Evolutionary conservation across 345 rosid species (phyloP), one percentile per base, ranked within the genome.

Genomic region (Hirschfeldia incana): DNA sequence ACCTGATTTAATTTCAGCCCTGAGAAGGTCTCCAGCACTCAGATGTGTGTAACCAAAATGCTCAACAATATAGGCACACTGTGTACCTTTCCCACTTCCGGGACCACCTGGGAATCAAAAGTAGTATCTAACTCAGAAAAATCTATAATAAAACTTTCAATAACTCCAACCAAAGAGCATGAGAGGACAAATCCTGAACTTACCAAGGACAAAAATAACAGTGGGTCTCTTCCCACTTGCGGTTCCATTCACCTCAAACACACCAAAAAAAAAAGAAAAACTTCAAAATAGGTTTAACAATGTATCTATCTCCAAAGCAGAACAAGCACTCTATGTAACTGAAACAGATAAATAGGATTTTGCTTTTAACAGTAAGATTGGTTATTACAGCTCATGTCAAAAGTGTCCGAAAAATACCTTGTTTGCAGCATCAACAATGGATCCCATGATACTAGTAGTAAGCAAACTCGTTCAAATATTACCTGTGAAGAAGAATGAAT

Each of bases 41-140:
- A 92, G 87, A 92, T 92, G 97, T 16, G 90, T 94, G 80, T 87
- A 87, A 11, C 90, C 91, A 84, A 68, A 94, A 73, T 88, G 83
- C 44, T 86, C 42, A 1, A 88, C 91, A 64, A 93, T 91, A 67
- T 87, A 90, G 13, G 86, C 89, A 84, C 98, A 90, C 68, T 91
- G 98, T 4, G 97, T 91, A 55, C 97, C 98, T 79, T 91, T 93
- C 70, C 96, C 97, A 80, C 97, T 90, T 39, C 96, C 98, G 0
- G 98, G 98, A 67, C 98, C 98, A 85, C 98, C 98, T 94, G 85
- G 63, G 13, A 46, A 76, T 65, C 76, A 70, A 69, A 30, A 78
- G 78, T 39, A 39, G 26, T n/a, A 28, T 3, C 21, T 69, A 42
- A 32, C 67, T 64, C 57, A 75, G 37, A 37, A 8, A 36, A 42